phyloP scores from a whole-genome alignment of 2,329 filamentous ascomycete species.

The Periconia macrospinosa region DNA sequence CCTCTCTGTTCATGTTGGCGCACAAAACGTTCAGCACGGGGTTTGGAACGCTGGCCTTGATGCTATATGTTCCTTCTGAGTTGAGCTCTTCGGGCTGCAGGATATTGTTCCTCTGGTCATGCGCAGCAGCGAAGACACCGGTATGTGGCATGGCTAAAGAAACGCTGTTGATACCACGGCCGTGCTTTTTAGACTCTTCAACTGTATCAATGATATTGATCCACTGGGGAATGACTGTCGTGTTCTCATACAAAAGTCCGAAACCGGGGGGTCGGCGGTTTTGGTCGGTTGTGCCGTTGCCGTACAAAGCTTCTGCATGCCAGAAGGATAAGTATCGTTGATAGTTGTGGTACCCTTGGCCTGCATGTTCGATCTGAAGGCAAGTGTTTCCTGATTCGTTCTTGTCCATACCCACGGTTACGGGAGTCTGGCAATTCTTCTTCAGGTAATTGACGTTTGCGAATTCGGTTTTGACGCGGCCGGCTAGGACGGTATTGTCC shows the following conservation, averaged over 20 bases:
- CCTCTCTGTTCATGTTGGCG: constrained; percentile 62
- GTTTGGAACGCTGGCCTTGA: constrained; percentile 70
- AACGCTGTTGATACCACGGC: constrained; percentile 71
- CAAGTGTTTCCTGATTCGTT: constrained; percentile 58
- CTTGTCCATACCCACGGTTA: constrained; percentile 49
- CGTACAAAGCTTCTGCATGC: constrained; percentile 51
- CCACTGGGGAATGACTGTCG: constrained; percentile 70
- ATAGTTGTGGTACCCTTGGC: constrained; percentile 71
- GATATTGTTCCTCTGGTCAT: constrained; percentile 63
- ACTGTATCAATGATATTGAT: constrained; percentile 63
- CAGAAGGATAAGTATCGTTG: constrained; percentile 63
- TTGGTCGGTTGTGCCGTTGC: constrained; percentile 49
- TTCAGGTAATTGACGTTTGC: constrained; percentile 63
- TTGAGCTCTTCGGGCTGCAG: constrained; percentile 64
- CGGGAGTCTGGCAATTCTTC: constrained; percentile 63
- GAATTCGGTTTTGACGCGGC: constrained; percentile 63
- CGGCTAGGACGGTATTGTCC: constrained; percentile 54
- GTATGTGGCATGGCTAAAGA: constrained; percentile 77
- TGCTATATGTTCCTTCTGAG: constrained; percentile 69
- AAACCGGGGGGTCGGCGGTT: constrained; percentile 60
- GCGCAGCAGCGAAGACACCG: constrained; percentile 67
- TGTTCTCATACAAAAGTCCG: constrained; percentile 71
- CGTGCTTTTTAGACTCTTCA: constrained; percentile 51
- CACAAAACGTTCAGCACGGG: constrained; percentile 75
- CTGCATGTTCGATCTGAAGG: constrained; percentile 69